Conservation (phyloP, 441 rosid species). For the Gossypium davidsonii region DNA sequence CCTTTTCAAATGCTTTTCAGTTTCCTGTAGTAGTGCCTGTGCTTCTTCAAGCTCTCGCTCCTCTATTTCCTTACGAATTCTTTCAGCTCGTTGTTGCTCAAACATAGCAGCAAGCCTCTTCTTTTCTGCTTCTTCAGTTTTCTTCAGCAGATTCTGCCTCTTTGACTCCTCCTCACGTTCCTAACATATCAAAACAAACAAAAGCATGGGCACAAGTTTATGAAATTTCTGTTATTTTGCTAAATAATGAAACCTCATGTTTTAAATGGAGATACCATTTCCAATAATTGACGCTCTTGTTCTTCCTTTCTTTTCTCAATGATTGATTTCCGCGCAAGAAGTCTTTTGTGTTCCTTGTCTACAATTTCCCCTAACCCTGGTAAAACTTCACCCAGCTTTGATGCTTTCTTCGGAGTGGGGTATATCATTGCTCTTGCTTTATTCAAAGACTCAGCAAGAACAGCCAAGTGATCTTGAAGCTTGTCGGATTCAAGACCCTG, state of each 20-base stretch:
- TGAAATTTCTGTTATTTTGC: not conserved
- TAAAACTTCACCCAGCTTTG: constrained; percentile 67
- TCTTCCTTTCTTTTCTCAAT: constrained; percentile 99
- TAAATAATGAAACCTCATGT: not conserved
- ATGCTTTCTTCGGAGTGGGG: constrained; percentile 60
- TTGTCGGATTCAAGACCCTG: constrained; percentile 93
- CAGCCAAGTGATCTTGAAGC: constrained; percentile 60
- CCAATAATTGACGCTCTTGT: constrained; percentile 87
- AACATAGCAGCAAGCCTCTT: constrained; percentile 76
- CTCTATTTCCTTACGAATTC: constrained; percentile 81
- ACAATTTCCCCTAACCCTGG: constrained; percentile 73
- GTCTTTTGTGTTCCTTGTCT: constrained; percentile 88
- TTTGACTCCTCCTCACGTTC: constrained; percentile 92
- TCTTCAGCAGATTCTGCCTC: constrained; percentile 72
- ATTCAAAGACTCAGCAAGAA: constrained; percentile 71
- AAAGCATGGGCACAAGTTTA: not conserved
- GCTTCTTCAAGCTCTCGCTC: constrained; percentile 90
- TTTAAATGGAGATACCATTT: constrained; percentile 48
- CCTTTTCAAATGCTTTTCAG: constrained; percentile 63
- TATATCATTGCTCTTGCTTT: constrained; percentile 71
- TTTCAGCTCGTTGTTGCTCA: constrained; percentile 72
- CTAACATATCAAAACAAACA: constrained; percentile 30
- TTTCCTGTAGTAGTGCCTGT: constrained; percentile 55
- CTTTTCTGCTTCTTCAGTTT: constrained; percentile 94
- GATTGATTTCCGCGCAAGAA: constrained; percentile 91